Base-by-base conservation (phyloP, 2,329 filamentous ascomycete species). In the Zymoseptoria brevis region DNA sequence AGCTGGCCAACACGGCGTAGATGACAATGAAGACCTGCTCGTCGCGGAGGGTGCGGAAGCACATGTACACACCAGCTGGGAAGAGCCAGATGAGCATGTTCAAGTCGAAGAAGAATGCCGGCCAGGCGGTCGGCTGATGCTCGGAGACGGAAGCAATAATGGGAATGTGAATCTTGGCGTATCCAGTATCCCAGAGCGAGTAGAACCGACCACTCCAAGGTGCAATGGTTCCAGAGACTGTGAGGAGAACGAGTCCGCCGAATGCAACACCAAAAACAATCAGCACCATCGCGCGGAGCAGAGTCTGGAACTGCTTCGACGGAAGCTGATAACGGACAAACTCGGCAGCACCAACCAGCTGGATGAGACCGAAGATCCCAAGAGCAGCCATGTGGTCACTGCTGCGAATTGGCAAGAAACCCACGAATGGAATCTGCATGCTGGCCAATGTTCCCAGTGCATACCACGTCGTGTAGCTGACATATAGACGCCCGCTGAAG, bases 61-160 rank as follows among this genome's bases (percentile, higher is more conserved):
- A 96, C 77, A 99, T 87, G 79, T 97, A 99, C 59, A 99, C 91
- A 76, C 94, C 94, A 11, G 94, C 95, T 3, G 94, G 94, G 85
- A 99, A 97, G 56, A 99, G 85, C 94, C 94, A 99, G 77, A 99
- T 96, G 70, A 99, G 83, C 80, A 99, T 86, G 80, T 96, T 96
- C 68, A 99, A 82, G 71, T 99, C 94, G 75, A 99, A 99, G 81
- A 99, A 99, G 82, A 96, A 99, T 16, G 95, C 90, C 2, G 94
- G 94, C 94, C 94, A 99, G 50, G 94, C 94, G 45, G 94, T 99
- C 57, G 94, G 94, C 78, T 99, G 94, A 79, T 99, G 94, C 78
- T 99, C 94, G 1, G 94, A 99, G 53, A 99, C 94, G n/a, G 94
- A 99, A 3, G 94, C 94, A 74, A 99, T 99, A 73, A 99, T 99